Evolutionary conservation across 1,139 yeast species (phyloP).

Genomic region (Wickerhamiella infanticola): DNA sequence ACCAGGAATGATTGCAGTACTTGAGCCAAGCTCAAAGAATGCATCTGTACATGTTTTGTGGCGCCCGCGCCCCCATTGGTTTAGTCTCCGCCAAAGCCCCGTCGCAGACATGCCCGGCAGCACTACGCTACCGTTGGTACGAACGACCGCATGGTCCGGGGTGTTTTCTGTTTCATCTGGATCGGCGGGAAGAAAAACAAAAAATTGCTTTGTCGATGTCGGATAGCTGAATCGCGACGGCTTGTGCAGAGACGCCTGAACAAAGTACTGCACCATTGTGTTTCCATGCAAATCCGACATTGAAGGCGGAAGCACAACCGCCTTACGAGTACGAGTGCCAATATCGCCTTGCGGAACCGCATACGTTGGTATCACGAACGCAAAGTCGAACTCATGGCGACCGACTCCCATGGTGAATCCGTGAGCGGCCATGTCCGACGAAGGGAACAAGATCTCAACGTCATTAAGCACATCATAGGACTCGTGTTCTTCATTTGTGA

Average conservation of each 20-base stretch:
- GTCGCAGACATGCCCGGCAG: constrained; percentile 2
- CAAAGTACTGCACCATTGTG: constrained; percentile 11
- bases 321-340: constrained; percentile 5
- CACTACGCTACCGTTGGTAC: not conserved
- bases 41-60: constrained; percentile 7
- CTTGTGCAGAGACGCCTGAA: constrained; percentile 7
- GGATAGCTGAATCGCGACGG: not conserved
- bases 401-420: constrained; percentile 12
- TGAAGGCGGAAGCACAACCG: constrained; percentile 13
- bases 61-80: constrained; percentile 4
- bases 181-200: constrained; percentile 14
- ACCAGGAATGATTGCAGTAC: constrained; percentile 13
- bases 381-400: constrained; percentile 12
- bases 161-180: not conserved
- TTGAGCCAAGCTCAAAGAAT: constrained; percentile 10
- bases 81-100: not conserved
- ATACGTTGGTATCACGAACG: constrained; percentile 9
- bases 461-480: constrained; percentile 6
- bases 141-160: not conserved
- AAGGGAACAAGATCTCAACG: constrained; percentile 11
- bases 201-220: not conserved
- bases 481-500: constrained; percentile 11
- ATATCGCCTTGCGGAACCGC: constrained; percentile 7
- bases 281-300: constrained; percentile 11
- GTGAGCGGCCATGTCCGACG: constrained; percentile 6